Conservation (phyloP, 805 yeast genomes). For the Cyberlindnera petersonii region DNA sequence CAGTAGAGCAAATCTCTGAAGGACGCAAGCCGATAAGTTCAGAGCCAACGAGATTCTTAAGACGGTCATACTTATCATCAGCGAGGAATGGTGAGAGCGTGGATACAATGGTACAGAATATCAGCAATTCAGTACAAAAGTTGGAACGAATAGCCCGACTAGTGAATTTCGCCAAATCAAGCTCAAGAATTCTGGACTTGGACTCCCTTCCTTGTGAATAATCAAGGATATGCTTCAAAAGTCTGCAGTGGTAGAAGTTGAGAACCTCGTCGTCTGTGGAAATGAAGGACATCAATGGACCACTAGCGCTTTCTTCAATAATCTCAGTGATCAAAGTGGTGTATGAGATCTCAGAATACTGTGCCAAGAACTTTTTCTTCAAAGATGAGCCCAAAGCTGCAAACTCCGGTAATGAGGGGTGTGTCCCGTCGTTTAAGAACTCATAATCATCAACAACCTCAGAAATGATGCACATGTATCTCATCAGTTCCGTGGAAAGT, state of each 20-base stretch:
- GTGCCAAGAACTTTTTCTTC: slow-evolving; percentile 1
- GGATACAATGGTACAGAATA: slow-evolving; percentile 32
- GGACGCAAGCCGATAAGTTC: slow-evolving; percentile 56
- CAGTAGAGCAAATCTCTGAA: slow-evolving; percentile 38
- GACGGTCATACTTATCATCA: slow-evolving; percentile 40
- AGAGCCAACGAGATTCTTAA: slow-evolving; percentile 59
- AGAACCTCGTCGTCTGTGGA: slow-evolving; percentile 5
- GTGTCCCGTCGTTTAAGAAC: slow-evolving; percentile 25
- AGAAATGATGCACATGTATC: slow-evolving; percentile 31
- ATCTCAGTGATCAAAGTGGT: slow-evolving; percentile 19
- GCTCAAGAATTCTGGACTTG: slow-evolving; percentile 24
- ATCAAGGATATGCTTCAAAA: slow-evolving; percentile 32
- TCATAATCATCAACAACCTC: slow-evolving; percentile 38
- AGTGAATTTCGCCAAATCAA: slow-evolving; percentile 32
- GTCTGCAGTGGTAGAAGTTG: slow-evolving; percentile 34
- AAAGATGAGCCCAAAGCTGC: not conserved
- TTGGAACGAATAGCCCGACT: slow-evolving; percentile 32
- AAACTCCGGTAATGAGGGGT: not conserved
- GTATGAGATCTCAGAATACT: slow-evolving; percentile 21
- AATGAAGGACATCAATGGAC: not conserved
- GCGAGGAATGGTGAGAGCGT: slow-evolving; percentile 34
- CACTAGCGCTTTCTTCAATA: slow-evolving; percentile 16
- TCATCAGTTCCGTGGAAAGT: slow-evolving; percentile 7
- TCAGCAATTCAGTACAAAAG: slow-evolving; percentile 26
- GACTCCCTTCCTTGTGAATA: slow-evolving; percentile 22